Evolutionary conservation across 2,329 filamentous ascomycete species (phyloP), one percentile per base, ranked within the genome.

Genomic region (Xylariaceae sp.): DNA sequence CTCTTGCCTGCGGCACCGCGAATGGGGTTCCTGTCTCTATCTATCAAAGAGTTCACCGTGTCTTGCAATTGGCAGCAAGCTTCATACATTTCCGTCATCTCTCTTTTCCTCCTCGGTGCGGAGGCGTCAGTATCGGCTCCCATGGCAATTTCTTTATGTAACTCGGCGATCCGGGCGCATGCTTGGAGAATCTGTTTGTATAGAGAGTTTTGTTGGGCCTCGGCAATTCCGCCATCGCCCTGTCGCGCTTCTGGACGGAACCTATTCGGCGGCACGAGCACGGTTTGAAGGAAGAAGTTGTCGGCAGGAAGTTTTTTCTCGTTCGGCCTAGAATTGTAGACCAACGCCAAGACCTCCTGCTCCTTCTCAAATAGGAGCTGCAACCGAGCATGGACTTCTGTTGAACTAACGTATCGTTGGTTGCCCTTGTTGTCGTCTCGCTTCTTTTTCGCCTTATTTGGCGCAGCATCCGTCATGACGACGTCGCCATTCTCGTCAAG

Each of bases 221-320:
- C 94, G 30, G 90, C 83, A 60, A 97, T 88, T 52, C 91, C 85
- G 43, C 87, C 85, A 37, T 87, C 83, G 44, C 90, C 89, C 32
- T 89, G 91, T 56, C 84, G 81, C 7, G 91, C 89, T 69, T 95
- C 90, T 9, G 94, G 91, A 41, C 94, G 85, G 70, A 87, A 99
- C 64, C 86, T 87, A 69, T 96, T 99, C 2, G 94, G 94, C 1
- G 95, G 91, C 0, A 99, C 90, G 11, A 97, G 77, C 50, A 99
- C 76, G 37, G 85, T 86, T 54, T 88, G 85, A 54, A 97, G 78
- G 73, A 99, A 99, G 73, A 99, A 97, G 85, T 97, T 96, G 62
- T 96, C 88, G 1, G 89, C 83, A 2, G 76, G 84, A n/a, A 90
- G 73, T 53, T 79, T 81, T 67, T 82, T 85, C 3, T 79, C 75